phyloP scores from a whole-genome alignment of 345 rosid species.

The Aegle marmelos region DNA sequence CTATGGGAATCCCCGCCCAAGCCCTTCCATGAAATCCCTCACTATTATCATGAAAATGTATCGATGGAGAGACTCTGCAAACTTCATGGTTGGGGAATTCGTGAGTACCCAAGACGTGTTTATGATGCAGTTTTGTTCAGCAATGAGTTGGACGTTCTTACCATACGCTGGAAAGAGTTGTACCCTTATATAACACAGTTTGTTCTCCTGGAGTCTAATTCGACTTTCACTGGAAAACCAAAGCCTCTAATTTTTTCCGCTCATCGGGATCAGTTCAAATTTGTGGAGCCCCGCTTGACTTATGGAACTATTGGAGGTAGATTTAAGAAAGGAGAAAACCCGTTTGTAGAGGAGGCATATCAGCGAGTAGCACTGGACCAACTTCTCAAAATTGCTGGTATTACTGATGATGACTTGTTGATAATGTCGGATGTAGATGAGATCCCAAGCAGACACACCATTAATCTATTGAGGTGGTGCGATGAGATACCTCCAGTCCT shows the following conservation, averaged over 20 bases:
- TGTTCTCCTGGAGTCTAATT: conserved; percentile 76
- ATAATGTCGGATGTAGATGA: conserved; percentile 92
- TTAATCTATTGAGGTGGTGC: conserved; percentile 83
- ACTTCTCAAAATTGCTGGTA: conserved; percentile 66
- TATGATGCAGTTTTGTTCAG: conserved; percentile 82
- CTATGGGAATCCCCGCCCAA: conserved; percentile 87
- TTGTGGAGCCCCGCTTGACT: conserved; percentile 67
- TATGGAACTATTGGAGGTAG: conserved; percentile 75
- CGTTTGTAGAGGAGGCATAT: conserved; percentile 78
- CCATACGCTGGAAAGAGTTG: conserved; percentile 72
- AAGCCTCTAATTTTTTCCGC: conserved; percentile 60
- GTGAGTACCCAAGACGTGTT: conserved; percentile 83
- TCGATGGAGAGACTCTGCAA: conserved; percentile 76
- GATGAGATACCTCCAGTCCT: conserved; percentile 66
- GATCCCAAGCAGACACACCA: conserved; percentile 84
- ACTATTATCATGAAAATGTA: conserved; percentile 78
- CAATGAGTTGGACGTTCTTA: conserved; percentile 73
- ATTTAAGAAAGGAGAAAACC: conserved; percentile 76
- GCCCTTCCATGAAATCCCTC: conserved; percentile 72
- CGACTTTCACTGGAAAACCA: conserved; percentile 68
- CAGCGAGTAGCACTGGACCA: conserved; percentile 79
- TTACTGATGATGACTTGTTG: conserved; percentile 74
- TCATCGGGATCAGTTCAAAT: conserved; percentile 62
- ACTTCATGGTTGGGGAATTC: conserved; percentile 84
- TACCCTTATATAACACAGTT: conserved; percentile 79